Evolutionary conservation across 1,284 basidiomycete genomes (phyloP), one percentile per base, ranked within the genome.

Genomic region (Naganishia cerealis): DNA sequence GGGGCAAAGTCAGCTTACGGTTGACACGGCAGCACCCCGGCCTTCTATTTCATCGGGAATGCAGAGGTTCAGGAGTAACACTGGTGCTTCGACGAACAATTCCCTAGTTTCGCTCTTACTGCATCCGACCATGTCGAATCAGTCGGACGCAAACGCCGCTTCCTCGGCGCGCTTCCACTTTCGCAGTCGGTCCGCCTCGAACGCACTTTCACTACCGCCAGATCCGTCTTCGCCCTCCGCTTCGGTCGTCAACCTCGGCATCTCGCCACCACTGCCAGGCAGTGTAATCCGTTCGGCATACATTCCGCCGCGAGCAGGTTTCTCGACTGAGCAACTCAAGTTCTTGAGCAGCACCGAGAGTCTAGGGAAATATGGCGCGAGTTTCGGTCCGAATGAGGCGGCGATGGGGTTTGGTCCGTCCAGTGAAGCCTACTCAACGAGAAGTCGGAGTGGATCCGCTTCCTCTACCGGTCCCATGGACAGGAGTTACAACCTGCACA

Each of bases 341-440:
- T 70, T 70, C 42, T 39, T 70, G n/a, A 70, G 58, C 26, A 70
- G 69, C 53, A 70, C 69, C 2, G 69, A 70, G 21, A 70, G 59
- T 52, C 36, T 70, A n/a, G 69, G 69, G n/a, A 70, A 65, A 48
- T 67, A 61, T 26, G 69, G 69, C 13, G 66, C 67, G 9, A 63
- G 50, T 26, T 54, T 63, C 33, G 67, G 55, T 29, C 59, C 52
- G 8, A 61, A 63, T 33, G 59, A 62, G 16, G 58, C 61, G n/a
- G 26, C 53, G 10, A 21, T 42, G 10, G 55, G 54, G 29, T 6
- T 66, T 15, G 36, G 43, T 9, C 42, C 63, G 8, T 46, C 63
- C 15, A 56, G 63, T 39, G 43, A 50, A 10, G n/a, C 21, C 29
- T 52, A 42, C 42, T 16, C 50, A 13, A 63, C 61, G 59, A 55